Conservation (phyloP, 2,329 filamentous ascomycete genomes). For the Trichoderma endophyticum region DNA sequence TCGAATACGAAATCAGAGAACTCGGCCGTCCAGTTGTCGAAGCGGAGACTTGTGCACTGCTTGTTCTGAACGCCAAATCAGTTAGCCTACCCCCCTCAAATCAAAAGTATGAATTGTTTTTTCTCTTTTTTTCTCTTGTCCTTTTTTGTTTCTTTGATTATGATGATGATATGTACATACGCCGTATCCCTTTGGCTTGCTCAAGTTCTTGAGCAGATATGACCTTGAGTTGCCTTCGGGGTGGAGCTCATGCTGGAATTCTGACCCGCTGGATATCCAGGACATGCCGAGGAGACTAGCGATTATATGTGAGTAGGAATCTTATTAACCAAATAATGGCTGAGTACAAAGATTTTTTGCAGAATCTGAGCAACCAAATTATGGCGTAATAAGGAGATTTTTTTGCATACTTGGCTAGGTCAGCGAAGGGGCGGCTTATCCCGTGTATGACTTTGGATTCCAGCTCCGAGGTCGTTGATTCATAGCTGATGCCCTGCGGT, state of each 20-base stretch:
- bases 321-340: constrained; percentile 2
- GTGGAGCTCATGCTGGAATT: constrained; percentile 15
- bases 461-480: constrained; percentile 10
- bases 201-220: constrained; percentile 17
- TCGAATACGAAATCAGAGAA: constrained; percentile 15
- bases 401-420: constrained; percentile 16
- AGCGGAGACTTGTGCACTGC: constrained; percentile 15
- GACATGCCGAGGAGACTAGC: constrained; percentile 16
- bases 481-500: constrained; percentile 7
- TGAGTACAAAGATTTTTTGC: constrained; percentile 10
- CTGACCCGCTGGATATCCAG: constrained; percentile 13
- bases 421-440: constrained; percentile 8
- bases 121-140: background rate
- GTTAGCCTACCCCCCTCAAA: background rate
- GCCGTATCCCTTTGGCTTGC: constrained; percentile 14
- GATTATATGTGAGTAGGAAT: constrained; percentile 13
- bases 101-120: background rate
- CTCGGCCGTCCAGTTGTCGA: constrained; percentile 16
- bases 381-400: constrained; percentile 13
- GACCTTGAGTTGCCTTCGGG: constrained; percentile 9
- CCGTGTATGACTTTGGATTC: constrained; percentile 17
- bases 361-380: constrained; percentile 11
- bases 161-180: constrained; percentile 10
- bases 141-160: background rate
- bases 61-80: constrained; percentile 1